Evolutionary conservation across 805 yeast species (phyloP), one percentile per base, ranked within the genome.

Genomic region (Candida ortonii): DNA sequence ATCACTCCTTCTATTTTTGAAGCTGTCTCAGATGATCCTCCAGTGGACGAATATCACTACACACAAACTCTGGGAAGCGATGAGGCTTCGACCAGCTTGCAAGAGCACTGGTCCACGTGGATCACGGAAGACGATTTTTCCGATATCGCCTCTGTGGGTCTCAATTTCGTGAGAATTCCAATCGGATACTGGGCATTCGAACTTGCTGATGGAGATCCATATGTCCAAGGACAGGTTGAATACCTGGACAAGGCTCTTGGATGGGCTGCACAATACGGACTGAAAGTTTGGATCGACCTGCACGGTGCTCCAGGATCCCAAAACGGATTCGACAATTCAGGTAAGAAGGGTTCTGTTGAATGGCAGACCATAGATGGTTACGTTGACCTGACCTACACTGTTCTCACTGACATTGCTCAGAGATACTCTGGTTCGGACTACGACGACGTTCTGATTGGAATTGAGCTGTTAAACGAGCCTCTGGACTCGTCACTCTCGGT

Each of bases 261-360:
- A 12, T 90, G 96, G 96, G 77, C 85, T 26, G 59, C 74, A 30
- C 63, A 66, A 12, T 53, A 78, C 45, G 71, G 69, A 25, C 54
- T 89, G 44, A 79, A 80, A 54, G 95, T 78, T 16, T 87, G 96
- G 96, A 71, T 89, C 27, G 97, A 90, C 59, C 62, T 89, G 52
- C 97, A 89, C 57, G 97, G 97, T 43, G 95, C 84, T n/a, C 94
- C 96, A 21, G 97, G 96, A 15, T 84, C 95, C 15, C 97, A 89
- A 61, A 89, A 89, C 57, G 97, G 97, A 10, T 90, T 87, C 53
- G 97, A 89, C 61, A 89, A 89, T 67, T 85, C 95, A 7, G 97
- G 97, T 17, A 64, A 75, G 43, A 73, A 95, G 51, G 96, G 82
- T 54, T 24, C 50, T 2, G 14, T 68, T 30, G 59, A 59, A 3